phyloP scores from a whole-genome alignment of 2,329 filamentous ascomycete species.

The Trichoderma sp. region DNA sequence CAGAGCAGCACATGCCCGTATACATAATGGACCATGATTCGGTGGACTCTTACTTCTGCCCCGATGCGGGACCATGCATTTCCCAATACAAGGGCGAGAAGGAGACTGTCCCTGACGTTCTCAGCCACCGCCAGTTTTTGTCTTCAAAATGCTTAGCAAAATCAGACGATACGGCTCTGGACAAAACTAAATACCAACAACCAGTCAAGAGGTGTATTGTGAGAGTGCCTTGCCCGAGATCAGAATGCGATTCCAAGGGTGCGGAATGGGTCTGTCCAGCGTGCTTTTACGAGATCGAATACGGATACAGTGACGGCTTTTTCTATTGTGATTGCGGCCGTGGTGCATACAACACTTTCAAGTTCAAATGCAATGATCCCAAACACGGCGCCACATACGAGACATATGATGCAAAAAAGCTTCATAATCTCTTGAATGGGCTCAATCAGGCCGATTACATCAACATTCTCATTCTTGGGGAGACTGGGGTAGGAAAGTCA shows the following conservation, averaged over 20 bases:
- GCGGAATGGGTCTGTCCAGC: constrained; percentile 29
- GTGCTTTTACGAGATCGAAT: constrained; percentile 24
- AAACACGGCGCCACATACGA: constrained; percentile 35
- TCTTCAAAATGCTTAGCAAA: constrained; percentile 20
- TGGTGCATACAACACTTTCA: constrained; percentile 34
- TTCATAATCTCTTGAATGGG: background rate
- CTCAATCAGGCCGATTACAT: constrained; percentile 34
- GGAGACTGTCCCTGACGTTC: background rate
- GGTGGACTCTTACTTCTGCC: background rate
- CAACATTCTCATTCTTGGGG: constrained; percentile 52
- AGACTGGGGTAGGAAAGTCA: constrained; percentile 54
- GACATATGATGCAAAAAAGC: background rate
- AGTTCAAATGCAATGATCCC: constrained; percentile 40
- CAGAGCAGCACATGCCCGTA: background rate
- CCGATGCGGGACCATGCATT: constrained; percentile 5
- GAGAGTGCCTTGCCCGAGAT: constrained; percentile 39
- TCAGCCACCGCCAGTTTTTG: background rate
- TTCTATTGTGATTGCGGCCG: constrained; percentile 47
- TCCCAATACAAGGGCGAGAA: background rate
- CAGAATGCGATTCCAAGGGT: constrained; percentile 32
- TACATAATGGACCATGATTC: constrained; percentile 33
- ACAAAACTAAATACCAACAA: too few relatives aligned
- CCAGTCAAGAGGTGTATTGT: constrained; percentile 35
- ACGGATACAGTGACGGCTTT: constrained; percentile 27
- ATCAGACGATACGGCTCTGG: rapidly evolving